Conservation (phyloP, 305 asterid species). For the Coffea humblotiana region DNA sequence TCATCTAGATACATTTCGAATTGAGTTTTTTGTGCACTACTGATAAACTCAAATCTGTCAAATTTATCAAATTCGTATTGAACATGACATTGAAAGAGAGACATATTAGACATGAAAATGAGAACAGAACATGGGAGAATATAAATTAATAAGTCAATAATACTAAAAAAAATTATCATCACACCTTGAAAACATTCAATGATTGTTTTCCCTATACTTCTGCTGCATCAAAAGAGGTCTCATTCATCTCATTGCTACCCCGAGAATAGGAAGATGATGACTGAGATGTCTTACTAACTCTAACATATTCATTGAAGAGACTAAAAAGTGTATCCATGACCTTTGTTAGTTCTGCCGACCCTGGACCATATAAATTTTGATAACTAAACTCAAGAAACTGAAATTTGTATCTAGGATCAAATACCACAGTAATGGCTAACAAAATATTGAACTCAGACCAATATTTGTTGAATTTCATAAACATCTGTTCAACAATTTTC, state of each 20-base stretch:
- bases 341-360: too few species aligned
- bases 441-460: too few species aligned
- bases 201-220: background rate
- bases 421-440: too few species aligned
- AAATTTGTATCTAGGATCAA: too few species aligned
- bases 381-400: too few species aligned
- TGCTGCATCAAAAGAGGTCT: background rate
- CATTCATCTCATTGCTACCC: background rate
- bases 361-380: too few species aligned
- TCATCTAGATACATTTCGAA: background rate
- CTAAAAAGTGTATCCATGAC: too few species aligned
- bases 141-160: background rate
- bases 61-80: background rate
- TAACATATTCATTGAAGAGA: too few species aligned
- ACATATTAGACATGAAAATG: background rate
- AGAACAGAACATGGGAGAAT: too few species aligned
- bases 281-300: too few species aligned
- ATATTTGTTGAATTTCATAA: too few species aligned
- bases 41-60: background rate
- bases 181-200: background rate
- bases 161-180: background rate
- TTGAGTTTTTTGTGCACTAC: background rate
- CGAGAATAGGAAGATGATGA: background rate
- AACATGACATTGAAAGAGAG: background rate
- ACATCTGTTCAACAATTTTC: too few species aligned